Conservation (phyloP, 164 flowering plant species). For the grape (Vitis vinifera) region DNA sequence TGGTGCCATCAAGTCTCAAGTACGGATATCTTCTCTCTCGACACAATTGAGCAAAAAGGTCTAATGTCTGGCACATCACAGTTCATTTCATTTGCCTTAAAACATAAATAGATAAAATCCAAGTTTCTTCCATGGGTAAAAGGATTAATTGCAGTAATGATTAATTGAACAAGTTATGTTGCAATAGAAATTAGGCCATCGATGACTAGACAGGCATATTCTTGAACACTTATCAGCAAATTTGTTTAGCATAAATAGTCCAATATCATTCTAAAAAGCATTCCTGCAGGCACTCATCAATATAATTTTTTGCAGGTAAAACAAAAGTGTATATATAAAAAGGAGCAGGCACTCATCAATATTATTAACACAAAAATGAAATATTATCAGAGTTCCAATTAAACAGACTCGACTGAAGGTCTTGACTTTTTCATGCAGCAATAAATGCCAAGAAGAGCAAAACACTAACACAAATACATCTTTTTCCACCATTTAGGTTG, state of each 20-base stretch:
- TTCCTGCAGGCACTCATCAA: no score
- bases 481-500: no score
- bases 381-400: background rate
- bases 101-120: background rate
- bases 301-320: no score
- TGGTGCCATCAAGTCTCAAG: conserved; percentile 94
- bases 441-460: background rate
- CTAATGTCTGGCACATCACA: conserved; percentile 65
- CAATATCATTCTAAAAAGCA: background rate
- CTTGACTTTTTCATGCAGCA: background rate
- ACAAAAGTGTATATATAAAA: no score
- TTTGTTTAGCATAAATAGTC: background rate
- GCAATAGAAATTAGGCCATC: conserved; percentile 1
- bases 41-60: conserved; percentile 94
- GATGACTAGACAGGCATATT: background rate
- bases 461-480: no score
- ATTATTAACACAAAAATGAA: background rate
- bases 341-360: no score
- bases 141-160: background rate
- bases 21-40: conserved; percentile 96
- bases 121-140: background rate
- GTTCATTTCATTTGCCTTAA: background rate
- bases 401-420: background rate
- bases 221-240: background rate
- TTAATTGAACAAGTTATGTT: background rate